phyloP scores from a whole-genome alignment of 345 rosid species.

The Hibiscus syriacus region DNA sequence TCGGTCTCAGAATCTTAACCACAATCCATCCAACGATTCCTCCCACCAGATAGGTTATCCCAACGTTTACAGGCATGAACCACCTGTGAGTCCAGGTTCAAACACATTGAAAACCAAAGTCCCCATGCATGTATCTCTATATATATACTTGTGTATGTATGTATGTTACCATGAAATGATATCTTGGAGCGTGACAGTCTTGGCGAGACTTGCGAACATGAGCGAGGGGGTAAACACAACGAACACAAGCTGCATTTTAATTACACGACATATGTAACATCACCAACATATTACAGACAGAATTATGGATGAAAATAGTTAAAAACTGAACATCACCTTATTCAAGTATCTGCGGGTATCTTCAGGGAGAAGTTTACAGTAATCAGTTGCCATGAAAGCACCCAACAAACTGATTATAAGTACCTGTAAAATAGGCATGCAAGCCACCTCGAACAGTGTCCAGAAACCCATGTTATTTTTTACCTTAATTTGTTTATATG shows the following conservation, averaged over 20 bases:
- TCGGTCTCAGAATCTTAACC: conserved; percentile 68
- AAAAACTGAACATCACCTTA: conserved; percentile 33
- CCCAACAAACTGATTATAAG: conserved; percentile 63
- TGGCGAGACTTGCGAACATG: conserved; percentile 77
- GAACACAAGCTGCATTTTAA: conserved; percentile 59
- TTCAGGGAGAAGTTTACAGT: conserved; percentile 49
- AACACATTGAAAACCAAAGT: not conserved
- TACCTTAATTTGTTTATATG: too few species aligned
- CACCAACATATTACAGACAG: not conserved
- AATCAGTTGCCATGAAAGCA: conserved; percentile 66
- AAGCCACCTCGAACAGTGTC: conserved; percentile 76
- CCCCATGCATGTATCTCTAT: not conserved
- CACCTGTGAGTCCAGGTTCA: conserved; percentile 44
- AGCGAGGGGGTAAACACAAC: conserved; percentile 69
- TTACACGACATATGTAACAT: not conserved
- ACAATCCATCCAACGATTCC: conserved; percentile 80
- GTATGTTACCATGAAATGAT: conserved; percentile 70
- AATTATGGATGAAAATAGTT: not conserved
- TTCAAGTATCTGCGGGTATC: conserved; percentile 71
- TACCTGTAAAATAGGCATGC: conserved; percentile 78
- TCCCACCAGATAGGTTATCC: conserved; percentile 74
- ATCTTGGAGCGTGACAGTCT: conserved; percentile 76
- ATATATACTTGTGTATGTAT: not conserved
- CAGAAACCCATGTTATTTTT: conserved; percentile 30
- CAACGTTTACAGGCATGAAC: conserved; percentile 94